A percentile compares a stretch with the other conserved stretches of the same genome.
phyloP scores from a whole-genome alignment of 345 rosid species.

The Rhizophora apiculata region DNA sequence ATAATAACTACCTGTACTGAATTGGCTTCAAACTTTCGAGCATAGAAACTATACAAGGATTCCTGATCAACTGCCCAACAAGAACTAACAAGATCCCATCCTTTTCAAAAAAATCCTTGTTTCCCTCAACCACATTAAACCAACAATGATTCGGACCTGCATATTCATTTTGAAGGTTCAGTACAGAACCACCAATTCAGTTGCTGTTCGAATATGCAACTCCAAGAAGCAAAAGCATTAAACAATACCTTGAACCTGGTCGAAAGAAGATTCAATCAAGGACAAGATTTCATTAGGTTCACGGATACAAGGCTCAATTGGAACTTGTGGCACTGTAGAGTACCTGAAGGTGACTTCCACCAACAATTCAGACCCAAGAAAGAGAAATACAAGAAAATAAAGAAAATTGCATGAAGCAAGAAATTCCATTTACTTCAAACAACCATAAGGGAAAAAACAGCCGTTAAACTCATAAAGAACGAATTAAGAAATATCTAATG shows the following conservation, averaged over 20 bases:
- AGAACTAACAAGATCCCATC: constrained; percentile 50
- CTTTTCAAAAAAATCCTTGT: constrained; percentile 37
- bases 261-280: constrained; percentile 44
- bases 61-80: constrained; percentile 46
- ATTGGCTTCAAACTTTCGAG: constrained; percentile 65
- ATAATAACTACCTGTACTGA: constrained; percentile 61
- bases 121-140: constrained; percentile 54
- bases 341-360: constrained; percentile 36
- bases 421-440: no score
- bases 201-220: neutral
- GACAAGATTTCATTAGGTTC: constrained; percentile 32
- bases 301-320: neutral
- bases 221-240: neutral
- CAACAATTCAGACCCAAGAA: constrained; percentile 35
- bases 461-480: neutral
- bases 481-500: neutral
- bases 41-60: constrained; percentile 30
- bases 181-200: neutral
- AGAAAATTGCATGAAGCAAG: neutral
- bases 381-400: neutral
- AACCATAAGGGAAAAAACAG: neutral
- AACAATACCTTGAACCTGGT: constrained; percentile 55
- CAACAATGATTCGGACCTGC: constrained; percentile 72
- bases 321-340: constrained; percentile 11
- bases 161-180: constrained; percentile 5